Evolutionary conservation across 2,329 filamentous ascomycete species (phyloP).

Genomic region (Colletotrichum gloeosporioides): DNA sequence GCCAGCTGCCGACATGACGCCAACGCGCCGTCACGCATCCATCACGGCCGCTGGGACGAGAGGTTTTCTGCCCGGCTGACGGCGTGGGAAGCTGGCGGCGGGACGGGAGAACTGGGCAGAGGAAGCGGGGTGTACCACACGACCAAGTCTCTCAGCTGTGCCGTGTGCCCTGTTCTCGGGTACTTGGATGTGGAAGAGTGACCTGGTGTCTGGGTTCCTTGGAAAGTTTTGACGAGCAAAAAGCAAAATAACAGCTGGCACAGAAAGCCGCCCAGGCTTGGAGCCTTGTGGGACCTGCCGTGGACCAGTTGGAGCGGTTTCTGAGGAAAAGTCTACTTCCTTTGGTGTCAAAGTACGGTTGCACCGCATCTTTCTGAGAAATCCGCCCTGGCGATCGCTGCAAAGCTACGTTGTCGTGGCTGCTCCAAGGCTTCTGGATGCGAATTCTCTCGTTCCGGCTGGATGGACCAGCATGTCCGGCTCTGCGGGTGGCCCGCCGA

Average conservation of each 20-base stretch:
- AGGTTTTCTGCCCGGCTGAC: background rate
- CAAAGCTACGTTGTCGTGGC: conserved; percentile 9
- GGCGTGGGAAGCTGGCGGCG: background rate
- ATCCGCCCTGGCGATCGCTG: conserved; percentile 18
- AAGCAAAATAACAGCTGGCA: background rate
- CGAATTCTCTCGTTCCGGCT: conserved; percentile 11
- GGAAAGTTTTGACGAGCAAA: background rate
- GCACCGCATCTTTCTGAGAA: background rate
- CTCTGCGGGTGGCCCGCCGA: background rate
- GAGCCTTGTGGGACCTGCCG: conserved; percentile 3
- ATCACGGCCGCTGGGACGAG: background rate
- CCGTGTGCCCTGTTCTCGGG: background rate
- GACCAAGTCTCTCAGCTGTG: background rate
- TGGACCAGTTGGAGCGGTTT: background rate
- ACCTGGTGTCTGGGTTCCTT: background rate
- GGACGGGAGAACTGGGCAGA: background rate
- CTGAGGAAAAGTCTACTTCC: background rate
- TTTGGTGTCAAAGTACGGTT: background rate
- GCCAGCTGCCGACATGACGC: conserved; percentile 12
- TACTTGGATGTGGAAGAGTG: background rate
- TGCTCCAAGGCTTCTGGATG: background rate
- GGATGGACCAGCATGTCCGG: background rate
- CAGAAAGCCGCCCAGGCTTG: background rate
- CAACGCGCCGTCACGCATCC: conserved; percentile 9
- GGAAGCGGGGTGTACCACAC: background rate